Evolutionary conservation across 2,329 filamentous ascomycete genomes (phyloP).

Genomic region (Penicillium sp.): DNA sequence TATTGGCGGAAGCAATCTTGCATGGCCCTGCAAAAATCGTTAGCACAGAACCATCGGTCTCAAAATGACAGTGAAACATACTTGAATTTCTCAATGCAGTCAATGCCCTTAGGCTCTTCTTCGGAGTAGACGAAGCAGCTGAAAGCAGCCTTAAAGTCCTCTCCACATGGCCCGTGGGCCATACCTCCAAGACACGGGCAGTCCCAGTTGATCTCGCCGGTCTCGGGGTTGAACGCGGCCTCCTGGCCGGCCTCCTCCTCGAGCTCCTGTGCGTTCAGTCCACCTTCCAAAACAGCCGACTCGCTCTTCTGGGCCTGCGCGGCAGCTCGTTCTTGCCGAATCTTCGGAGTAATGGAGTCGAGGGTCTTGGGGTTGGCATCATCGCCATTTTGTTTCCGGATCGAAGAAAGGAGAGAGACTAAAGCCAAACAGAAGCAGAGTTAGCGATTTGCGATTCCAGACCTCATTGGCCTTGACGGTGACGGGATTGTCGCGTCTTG

Average conservation of each 20-base stretch:
- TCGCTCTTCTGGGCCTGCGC: constrained; percentile 10
- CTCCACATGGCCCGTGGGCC: constrained; percentile 92
- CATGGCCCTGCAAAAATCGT: constrained; percentile 67
- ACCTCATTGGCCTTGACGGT: constrained; percentile 1
- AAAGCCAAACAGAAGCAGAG: neutral
- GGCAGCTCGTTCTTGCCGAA: constrained; percentile 28
- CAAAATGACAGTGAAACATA: constrained; percentile 47
- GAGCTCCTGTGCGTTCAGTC: constrained; percentile 52
- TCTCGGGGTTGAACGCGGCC: constrained; percentile 96
- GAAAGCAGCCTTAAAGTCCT: constrained; percentile 92
- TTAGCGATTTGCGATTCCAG: constrained; percentile 11
- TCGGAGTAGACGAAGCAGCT: constrained; percentile 97
- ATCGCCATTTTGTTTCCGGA: constrained; percentile 30
- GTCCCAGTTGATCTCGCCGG: constrained; percentile 99
- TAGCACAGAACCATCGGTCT: constrained; percentile 16
- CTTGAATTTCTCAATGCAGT: constrained; percentile 98
- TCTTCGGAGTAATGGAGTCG: constrained; percentile 63
- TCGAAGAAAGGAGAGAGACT: constrained; percentile 33
- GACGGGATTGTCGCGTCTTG: constrained; percentile 4
- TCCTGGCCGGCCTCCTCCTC: constrained; percentile 82
- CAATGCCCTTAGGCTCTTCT: constrained; percentile 95
- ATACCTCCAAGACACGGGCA: constrained; percentile 96
- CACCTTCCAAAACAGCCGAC: constrained; percentile 13
- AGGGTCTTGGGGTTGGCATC: constrained; percentile 60
- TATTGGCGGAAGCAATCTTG: constrained; percentile 93